A percentile compares a stretch with the other conserved stretches of the same genome.
phyloP scores from a whole-genome alignment of 257 asterid genomes.

The Coffea canephora region DNA sequence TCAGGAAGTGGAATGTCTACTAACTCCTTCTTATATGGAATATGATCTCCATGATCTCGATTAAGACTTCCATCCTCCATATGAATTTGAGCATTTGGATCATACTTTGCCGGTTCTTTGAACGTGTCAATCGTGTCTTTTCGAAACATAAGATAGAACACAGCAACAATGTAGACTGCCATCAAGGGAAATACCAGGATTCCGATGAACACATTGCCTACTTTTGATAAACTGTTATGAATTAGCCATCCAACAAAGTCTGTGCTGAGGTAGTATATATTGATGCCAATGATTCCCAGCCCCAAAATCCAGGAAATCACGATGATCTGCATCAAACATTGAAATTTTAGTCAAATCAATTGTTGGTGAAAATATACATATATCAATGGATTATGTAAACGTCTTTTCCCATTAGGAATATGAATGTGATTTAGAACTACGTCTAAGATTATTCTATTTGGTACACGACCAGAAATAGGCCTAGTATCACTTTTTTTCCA shows the following conservation, averaged over 20 bases:
- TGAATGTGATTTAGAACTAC: too few species aligned
- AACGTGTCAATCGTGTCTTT: conserved; percentile 61
- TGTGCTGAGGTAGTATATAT: conserved; percentile 67
- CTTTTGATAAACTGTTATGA: conserved; percentile 59
- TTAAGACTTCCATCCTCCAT: conserved; percentile 44
- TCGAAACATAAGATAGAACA: conserved; percentile 79
- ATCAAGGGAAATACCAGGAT: conserved; percentile 69
- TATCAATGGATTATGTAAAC: too few species aligned
- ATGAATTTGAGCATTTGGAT: conserved; percentile 26
- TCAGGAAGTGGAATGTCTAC: conserved; percentile 52
- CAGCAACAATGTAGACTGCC: conserved; percentile 57
- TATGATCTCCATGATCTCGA: conserved; percentile 15
- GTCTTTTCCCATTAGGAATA: too few species aligned
- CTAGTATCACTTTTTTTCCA: too few species aligned
- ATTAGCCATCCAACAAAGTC: conserved; percentile 68
- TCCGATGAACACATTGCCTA: conserved; percentile 68
- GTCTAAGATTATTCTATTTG: too few species aligned
- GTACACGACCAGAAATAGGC: too few species aligned
- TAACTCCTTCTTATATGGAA: conserved; percentile 65
- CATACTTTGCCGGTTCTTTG: conserved; percentile 42
- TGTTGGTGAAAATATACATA: too few species aligned
- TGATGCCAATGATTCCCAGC: conserved; percentile 81
- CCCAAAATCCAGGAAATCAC: conserved; percentile 80
- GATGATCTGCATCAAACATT: conserved; percentile 42
- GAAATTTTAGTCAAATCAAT: background rate